Evolutionary conservation across 2,329 filamentous ascomycete species (phyloP), one percentile per base, ranked within the genome.

Genomic region (Nemania sp.): DNA sequence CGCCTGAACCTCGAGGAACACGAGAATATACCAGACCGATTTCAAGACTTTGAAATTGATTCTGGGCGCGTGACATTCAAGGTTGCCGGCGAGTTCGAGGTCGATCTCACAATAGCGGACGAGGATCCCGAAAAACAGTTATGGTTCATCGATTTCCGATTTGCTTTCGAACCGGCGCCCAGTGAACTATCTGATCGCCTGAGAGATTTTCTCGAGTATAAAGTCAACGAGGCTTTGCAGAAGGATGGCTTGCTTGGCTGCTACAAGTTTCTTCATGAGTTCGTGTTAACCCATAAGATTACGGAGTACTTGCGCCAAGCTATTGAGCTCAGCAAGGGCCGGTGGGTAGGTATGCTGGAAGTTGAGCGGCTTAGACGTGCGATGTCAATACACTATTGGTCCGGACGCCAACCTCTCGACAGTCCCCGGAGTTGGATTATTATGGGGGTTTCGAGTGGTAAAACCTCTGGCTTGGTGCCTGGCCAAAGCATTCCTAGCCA

Each of bases 111-210:
- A 1, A 90, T 98, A 64, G 91, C 90, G 17, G 90, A 93, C 67
- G 93, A 98, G 71, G 89, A 95, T 66, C 85, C 88, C 17, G 81
- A 87, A 34, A 89, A 90, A 55, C 93, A 96, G 69, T 96, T 96
- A 72, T 97, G 90, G 82, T 97, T 98, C 72, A 90, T 98, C 63
- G 93, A 98, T 74, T 87, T 98, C 69, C 87, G 93, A 60, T 92
- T 96, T 68, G 79, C 87, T 13, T 99, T 96, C 73, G 82, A 80
- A 9, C 94, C 94, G 1, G 82, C 87, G 0, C 83, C 90, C 0
- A 76, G 75, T 12, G 78, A 80, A 50, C 70, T 96, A 7, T 81
- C 89, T 0, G 85, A 89, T 25, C 78, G 79, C 3, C 76, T 96
- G 46, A 84, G 89, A 56, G 78, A 80, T 37, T 84, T 86, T 58